Base-by-base conservation (phyloP, 768 basidiomycete genomes). In the Naganishia kalamii region DNA sequence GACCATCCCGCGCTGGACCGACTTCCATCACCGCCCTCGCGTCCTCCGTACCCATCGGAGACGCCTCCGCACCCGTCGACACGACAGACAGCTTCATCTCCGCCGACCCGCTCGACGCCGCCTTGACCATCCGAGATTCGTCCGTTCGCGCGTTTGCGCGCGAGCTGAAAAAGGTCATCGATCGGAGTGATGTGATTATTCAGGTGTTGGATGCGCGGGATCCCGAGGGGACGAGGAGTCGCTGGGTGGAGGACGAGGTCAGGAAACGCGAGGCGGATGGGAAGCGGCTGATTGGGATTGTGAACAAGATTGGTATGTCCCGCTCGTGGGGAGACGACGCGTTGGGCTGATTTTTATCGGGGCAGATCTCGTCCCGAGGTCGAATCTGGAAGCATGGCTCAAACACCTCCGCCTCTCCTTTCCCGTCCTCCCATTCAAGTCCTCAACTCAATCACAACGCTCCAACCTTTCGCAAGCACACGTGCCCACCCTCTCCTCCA, bases 221-320 rank as follows among this genome's bases (percentile, higher is more conserved):
- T 80, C 94, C 96, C 1, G 88, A 94, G 65, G 93, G 94, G 0
- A 93, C 91, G 44, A 80, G 94, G 69, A 94, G 91, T 78, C 82
- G 88, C 59, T 82, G 94, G 41, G 92, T 98, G 4, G 96, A 99
- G 76, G 90, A 94, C 73, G 93, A 96, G 75, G 92, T 96, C 0
- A 81, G 88, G 48, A 81, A 90, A 68, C 82, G 89, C 37, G 92
- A 93, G 74, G 81, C 81, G 25, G 89, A 94, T 68, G 89, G 92
- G 8, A 99, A 99, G 81, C 89, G 86, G 74, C 80, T 98, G 32
- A 86, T 99, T 1, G 90, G 92, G 61, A 90, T 97, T 2, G 77
- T 99, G n/a, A 98, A 97, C 78, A 97, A 99, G 80, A 88, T 96
- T 65, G 94, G 94, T 92, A 67, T 64, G 86, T 79, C 27, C 17